These are phyloP conservation scores for Xylona heveae DNA, from an alignment of 495 filamentous ascomycete species.

Conservation along the genomic window DNA sequence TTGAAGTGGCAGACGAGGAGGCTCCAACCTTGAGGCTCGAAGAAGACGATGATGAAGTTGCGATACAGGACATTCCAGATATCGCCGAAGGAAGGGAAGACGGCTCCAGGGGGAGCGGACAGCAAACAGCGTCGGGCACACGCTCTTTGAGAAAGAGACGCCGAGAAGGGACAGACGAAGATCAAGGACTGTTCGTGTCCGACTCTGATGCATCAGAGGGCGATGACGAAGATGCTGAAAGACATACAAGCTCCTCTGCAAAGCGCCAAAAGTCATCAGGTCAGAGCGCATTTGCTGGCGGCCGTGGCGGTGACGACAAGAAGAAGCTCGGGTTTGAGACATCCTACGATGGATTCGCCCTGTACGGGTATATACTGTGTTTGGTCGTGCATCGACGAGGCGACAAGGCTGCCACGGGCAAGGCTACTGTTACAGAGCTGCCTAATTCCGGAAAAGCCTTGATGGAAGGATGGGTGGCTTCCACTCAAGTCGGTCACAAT, in stretches of 20 bases:
- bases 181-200: constrained; percentile 4
- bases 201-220: constrained; percentile 6
- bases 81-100: constrained; percentile 5
- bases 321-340: constrained; percentile 75
- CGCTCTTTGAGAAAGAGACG: too few relatives aligned
- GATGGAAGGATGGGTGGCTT: constrained; percentile 86
- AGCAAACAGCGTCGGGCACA: too few relatives aligned
- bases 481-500: constrained; percentile 35
- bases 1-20: constrained; percentile 20
- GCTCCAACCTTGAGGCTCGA: constrained; percentile 12
- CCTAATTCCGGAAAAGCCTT: constrained; percentile 39
- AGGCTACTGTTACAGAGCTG: constrained; percentile 11
- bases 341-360: constrained; percentile 84
- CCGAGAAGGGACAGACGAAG: constrained; percentile 2
- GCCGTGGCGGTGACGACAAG: constrained; percentile 38
- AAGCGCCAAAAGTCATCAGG: neutral
- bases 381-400: constrained; percentile 65
- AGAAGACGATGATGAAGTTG: constrained; percentile 12
- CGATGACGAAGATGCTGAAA: constrained; percentile 10
- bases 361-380: constrained; percentile 80
- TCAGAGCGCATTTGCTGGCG: too few relatives aligned
- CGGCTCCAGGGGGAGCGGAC: constrained; percentile 2
- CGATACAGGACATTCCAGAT: constrained; percentile 11
- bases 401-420: constrained; percentile 9
- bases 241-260: neutral